These are phyloP conservation scores for Geosmithia putterillii DNA, from an alignment of 2,329 filamentous ascomycete genomes.

Conservation along the genomic window DNA sequence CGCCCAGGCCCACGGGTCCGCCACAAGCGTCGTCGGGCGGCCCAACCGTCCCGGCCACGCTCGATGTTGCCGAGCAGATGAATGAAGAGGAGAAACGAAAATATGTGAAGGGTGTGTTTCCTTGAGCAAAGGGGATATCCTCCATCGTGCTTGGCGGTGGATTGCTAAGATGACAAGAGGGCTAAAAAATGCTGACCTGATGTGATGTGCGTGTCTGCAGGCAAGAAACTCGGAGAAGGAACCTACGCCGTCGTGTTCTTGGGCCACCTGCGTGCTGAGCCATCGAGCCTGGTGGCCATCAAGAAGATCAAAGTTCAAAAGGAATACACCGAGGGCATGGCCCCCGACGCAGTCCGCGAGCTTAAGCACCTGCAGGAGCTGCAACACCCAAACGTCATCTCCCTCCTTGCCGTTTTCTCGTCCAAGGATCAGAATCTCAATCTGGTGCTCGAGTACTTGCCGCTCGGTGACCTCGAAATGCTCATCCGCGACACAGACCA, in stretches of 20 bases:
- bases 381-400: slow-evolving; percentile 90
- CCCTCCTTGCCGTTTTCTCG: slow-evolving; percentile 82
- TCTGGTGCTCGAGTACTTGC: slow-evolving; percentile 86
- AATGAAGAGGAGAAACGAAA: slow-evolving; percentile 75
- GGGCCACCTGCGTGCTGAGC: slow-evolving; percentile 64
- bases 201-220: too few relatives aligned
- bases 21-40: slow-evolving; percentile 4
- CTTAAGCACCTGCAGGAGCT: slow-evolving; percentile 93
- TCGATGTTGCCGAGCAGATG: slow-evolving; percentile 65
- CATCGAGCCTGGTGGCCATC: slow-evolving; percentile 70
- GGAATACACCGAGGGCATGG: slow-evolving; percentile 82
- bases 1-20: slow-evolving; percentile 23
- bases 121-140: neutral
- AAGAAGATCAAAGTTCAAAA: slow-evolving; percentile 85
- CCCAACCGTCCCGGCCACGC: slow-evolving; percentile 14
- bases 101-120: slow-evolving; percentile 67
- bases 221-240: slow-evolving; percentile 86
- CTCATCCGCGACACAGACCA: slow-evolving; percentile 73
- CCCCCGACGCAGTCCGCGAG: slow-evolving; percentile 89
- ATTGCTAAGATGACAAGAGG: neutral
- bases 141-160: too few relatives aligned
- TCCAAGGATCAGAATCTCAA: slow-evolving; percentile 96
- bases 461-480: slow-evolving; percentile 88
- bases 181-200: neutral
- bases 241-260: slow-evolving; percentile 95